Conservation (phyloP, 306 rosid species). For the Pyrus pyrifolia region DNA sequence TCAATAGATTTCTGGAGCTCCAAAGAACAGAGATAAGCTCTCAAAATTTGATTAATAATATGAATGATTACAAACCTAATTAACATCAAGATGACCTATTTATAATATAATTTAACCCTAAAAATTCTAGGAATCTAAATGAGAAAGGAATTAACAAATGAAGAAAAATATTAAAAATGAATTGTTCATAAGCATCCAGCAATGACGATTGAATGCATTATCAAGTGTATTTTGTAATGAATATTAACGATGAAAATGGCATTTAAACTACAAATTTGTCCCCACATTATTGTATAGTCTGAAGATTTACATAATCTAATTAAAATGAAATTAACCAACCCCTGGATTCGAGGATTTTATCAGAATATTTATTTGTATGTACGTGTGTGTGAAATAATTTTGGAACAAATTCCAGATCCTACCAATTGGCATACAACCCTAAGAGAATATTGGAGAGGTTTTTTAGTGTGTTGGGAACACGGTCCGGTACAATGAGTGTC, state of each 20-base stretch:
- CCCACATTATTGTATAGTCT: background rate
- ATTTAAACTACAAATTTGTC: background rate
- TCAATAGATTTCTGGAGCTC: no score
- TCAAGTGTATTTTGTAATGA: background rate
- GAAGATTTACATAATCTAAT: background rate
- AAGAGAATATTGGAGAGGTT: no score
- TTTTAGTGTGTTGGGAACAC: no score
- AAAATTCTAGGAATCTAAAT: no score
- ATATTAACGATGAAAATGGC: background rate
- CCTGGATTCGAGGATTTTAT: background rate
- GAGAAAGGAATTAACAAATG: no score
- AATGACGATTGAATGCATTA: background rate
- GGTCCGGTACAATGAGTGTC: no score
- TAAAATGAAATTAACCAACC: background rate
- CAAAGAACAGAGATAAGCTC: no score
- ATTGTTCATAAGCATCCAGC: background rate
- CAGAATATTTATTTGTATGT: background rate
- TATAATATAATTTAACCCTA: no score
- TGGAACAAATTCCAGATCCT: background rate
- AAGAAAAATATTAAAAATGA: no score
- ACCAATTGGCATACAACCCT: background rate
- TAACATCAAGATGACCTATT: no score
- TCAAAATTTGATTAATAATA: no score
- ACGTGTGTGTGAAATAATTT: background rate
- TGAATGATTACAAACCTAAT: no score